These are phyloP conservation scores for Phytophthora kernoviae DNA, from an alignment of 352 stramenopile species.

Conservation along the genomic window DNA sequence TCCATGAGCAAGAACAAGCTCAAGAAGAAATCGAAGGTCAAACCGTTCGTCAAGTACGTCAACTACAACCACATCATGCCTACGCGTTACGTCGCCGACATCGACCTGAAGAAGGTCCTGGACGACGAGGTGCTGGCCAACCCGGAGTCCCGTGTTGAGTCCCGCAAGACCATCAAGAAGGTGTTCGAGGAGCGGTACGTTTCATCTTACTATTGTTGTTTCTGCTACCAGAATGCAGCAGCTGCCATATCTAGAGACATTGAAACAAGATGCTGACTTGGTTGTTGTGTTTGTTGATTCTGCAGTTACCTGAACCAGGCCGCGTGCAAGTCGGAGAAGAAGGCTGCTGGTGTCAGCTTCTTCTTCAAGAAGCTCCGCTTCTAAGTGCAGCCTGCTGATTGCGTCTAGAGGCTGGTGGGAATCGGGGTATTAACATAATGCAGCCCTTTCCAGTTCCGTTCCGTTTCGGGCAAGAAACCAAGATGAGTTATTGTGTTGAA, in stretches of 20 bases:
- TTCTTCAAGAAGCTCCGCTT: constrained; percentile 99
- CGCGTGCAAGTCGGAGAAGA: constrained; percentile 97
- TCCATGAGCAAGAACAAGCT: constrained; percentile 98
- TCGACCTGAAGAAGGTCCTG: constrained; percentile 99
- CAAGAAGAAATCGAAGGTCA: constrained; percentile 97
- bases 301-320: constrained; percentile 93
- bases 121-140: constrained; percentile 89
- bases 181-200: constrained; percentile 98
- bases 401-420: constrained; percentile 55
- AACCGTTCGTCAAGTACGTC: constrained; percentile 99
- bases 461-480: constrained; percentile 41
- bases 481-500: constrained; percentile 15
- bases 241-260: background rate
- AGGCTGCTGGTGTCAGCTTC: constrained; percentile 97
- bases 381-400: constrained; percentile 84
- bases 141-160: constrained; percentile 87
- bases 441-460: constrained; percentile 72
- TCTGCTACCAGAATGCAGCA: background rate
- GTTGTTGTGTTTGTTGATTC: constrained; percentile 7
- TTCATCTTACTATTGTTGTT: constrained; percentile 1
- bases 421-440: constrained; percentile 61
- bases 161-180: constrained; percentile 99
- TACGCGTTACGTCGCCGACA: constrained; percentile 98
- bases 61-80: constrained; percentile 99
- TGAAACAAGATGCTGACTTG: constrained; percentile 14